Percentiles rank a stretch among this genome's conserved stretches.
Evolutionary conservation across 106 monocot species (phyloP).

Genomic region (Triglochin maritima): DNA sequence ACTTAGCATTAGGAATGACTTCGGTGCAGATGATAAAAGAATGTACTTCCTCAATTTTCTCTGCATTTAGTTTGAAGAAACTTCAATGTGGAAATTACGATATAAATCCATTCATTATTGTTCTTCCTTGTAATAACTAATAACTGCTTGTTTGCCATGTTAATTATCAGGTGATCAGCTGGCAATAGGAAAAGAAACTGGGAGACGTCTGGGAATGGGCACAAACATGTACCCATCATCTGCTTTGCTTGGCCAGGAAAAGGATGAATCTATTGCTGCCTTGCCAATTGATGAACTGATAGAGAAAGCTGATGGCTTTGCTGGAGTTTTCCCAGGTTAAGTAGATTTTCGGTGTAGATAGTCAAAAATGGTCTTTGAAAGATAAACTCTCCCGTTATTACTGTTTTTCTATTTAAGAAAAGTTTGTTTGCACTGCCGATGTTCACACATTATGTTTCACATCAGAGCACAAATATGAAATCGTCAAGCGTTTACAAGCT

Average conservation of each 20-base stretch:
- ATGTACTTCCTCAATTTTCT: too few relatives aligned
- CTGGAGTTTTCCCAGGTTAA: constrained; percentile 87
- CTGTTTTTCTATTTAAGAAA: not conserved
- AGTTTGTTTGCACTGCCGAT: not conserved
- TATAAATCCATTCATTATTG: too few relatives aligned
- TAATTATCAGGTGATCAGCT: constrained; percentile 66
- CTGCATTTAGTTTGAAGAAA: too few relatives aligned
- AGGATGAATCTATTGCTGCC: constrained; percentile 72
- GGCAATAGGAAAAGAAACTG: constrained; percentile 94
- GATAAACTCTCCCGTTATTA: not conserved
- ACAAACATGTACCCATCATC: constrained; percentile 97
- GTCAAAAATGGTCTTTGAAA: not conserved
- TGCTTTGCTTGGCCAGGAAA: constrained; percentile 67
- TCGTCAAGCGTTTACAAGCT: constrained; percentile 84
- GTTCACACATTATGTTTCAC: not conserved
- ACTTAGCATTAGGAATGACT: too few relatives aligned
- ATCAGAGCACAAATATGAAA: constrained; percentile 90
- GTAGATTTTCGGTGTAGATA: not conserved
- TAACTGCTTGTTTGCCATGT: not conserved
- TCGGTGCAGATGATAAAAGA: too few relatives aligned
- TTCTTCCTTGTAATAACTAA: too few relatives aligned
- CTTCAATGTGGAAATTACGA: too few relatives aligned
- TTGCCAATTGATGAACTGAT: constrained; percentile 91
- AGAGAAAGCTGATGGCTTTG: constrained; percentile 97
- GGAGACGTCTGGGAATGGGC: constrained; percentile 87